A percentile compares a stretch with the other conserved stretches of the same genome.
These are phyloP conservation scores for Saturnispora hagleri DNA, from an alignment of 805 yeast species.

Conservation along the genomic window DNA sequence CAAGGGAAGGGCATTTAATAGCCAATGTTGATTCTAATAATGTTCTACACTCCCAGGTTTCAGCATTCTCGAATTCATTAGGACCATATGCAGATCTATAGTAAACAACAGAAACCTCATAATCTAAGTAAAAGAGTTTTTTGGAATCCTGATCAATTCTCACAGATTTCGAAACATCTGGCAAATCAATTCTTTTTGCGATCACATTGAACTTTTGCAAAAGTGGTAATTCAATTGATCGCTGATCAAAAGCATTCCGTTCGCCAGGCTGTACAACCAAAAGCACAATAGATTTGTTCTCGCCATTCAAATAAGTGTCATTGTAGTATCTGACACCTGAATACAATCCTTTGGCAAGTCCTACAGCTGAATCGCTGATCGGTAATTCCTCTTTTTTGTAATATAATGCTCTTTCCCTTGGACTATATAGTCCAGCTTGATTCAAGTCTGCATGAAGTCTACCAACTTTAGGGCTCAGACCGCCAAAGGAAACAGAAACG, in stretches of 20 bases:
- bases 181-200: conserved; percentile 59
- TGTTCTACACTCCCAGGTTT: conserved; percentile 72
- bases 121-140: conserved; percentile 42
- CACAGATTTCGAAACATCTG: conserved; percentile 41
- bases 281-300: conserved; percentile 47
- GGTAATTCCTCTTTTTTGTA: conserved; percentile 43
- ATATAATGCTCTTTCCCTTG: conserved; percentile 35
- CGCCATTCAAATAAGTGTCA: conserved; percentile 15
- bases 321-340: conserved; percentile 55
- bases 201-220: conserved; percentile 46
- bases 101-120: conserved; percentile 81
- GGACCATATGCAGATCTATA: conserved; percentile 89
- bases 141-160: conserved; percentile 35
- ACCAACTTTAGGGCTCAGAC: conserved; percentile 73
- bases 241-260: conserved; percentile 86
- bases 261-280: conserved; percentile 81
- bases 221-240: conserved; percentile 67
- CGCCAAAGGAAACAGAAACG: conserved; percentile 92
- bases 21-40: conserved; percentile 67
- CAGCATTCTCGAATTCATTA: conserved; percentile 54
- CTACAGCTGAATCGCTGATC: conserved; percentile 51
- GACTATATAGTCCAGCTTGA: conserved; percentile 42
- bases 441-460: conserved; percentile 63
- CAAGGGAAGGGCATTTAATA: conserved; percentile 82
- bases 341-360: conserved; percentile 61